Conservation (phyloP, 345 rosid genomes). For the Arabidopsis thaliana region DNA sequence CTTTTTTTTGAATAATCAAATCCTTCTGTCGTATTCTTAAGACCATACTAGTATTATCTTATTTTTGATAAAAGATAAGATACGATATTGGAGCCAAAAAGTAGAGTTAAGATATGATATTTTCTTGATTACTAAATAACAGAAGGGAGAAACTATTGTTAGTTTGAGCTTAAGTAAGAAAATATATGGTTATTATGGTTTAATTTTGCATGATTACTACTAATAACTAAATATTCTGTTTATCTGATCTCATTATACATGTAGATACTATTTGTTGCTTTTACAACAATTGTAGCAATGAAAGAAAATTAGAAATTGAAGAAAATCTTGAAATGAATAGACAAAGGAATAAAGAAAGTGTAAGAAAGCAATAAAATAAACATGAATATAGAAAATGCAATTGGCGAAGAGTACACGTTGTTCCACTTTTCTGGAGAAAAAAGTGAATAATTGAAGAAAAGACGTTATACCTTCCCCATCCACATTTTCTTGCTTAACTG, state of each 20-base stretch:
- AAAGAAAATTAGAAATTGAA: constrained; percentile 4
- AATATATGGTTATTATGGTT: neutral
- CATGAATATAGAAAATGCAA: constrained; percentile 36
- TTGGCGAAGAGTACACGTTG: constrained; percentile 44
- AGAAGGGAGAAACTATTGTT: neutral
- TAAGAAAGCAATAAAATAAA: constrained; percentile 26
- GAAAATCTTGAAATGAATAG: neutral
- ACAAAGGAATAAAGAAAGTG: constrained; percentile 4
- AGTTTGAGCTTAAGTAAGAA: neutral
- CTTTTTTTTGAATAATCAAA: neutral
- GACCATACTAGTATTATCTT: neutral
- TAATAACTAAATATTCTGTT: neutral
- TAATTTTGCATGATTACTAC: neutral
- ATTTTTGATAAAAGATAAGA: constrained; percentile 2
- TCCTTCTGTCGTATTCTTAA: neutral
- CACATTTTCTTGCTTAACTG: constrained; percentile 33
- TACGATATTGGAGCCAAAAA: neutral
- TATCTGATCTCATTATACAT: neutral
- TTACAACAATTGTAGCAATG: constrained; percentile 1
- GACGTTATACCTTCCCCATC: constrained; percentile 50
- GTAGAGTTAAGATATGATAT: neutral
- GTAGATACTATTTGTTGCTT: neutral
- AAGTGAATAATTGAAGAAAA: constrained; percentile 44
- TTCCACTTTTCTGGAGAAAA: constrained; percentile 31
- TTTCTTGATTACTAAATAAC: constrained; percentile 5